Evolutionary conservation across 495 filamentous ascomycete genomes (phyloP).

Genomic region (Xylaria flabelliformis): DNA sequence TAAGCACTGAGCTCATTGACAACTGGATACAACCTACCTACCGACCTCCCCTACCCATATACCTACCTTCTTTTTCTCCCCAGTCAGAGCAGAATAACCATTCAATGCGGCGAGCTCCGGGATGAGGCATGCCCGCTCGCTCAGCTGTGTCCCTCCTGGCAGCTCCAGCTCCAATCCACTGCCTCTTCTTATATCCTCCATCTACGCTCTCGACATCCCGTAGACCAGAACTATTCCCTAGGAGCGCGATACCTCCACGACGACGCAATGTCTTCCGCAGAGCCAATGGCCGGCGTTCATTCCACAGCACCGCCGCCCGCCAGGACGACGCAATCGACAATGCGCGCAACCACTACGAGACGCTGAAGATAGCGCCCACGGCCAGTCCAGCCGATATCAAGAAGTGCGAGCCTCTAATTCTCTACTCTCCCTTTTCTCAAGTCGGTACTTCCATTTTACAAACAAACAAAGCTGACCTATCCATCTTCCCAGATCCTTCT

Average conservation of each 20-base stretch:
- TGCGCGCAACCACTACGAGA: slow-evolving; percentile 75
- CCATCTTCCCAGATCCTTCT: too few relatives aligned
- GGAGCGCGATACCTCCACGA: background rate
- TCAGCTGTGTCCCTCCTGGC: slow-evolving; percentile 36
- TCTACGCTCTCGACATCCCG: slow-evolving; percentile 5
- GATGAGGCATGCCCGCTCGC: slow-evolving; percentile 63
- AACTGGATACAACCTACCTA: too few relatives aligned
- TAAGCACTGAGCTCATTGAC: slow-evolving; percentile 1
- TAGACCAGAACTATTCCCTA: slow-evolving; percentile 17
- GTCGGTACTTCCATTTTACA: too few relatives aligned
- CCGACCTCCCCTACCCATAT: background rate
- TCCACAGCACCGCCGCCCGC: slow-evolving; percentile 50
- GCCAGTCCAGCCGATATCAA: slow-evolving; percentile 83
- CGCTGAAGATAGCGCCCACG: slow-evolving; percentile 70
- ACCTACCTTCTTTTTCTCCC: background rate
- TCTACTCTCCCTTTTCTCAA: background rate
- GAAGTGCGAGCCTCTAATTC: slow-evolving; percentile 59
- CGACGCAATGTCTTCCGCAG: slow-evolving; percentile 22
- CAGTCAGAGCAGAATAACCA: background rate
- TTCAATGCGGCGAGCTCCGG: slow-evolving; percentile 34
- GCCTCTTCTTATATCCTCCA: slow-evolving; percentile 8
- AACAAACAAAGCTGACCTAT: too few relatives aligned
- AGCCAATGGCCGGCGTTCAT: slow-evolving; percentile 29
- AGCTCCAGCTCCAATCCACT: slow-evolving; percentile 32
- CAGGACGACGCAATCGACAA: slow-evolving; percentile 42